Conservation (phyloP, 176 grass and related monocot species). For the Thalia dealbata region DNA sequence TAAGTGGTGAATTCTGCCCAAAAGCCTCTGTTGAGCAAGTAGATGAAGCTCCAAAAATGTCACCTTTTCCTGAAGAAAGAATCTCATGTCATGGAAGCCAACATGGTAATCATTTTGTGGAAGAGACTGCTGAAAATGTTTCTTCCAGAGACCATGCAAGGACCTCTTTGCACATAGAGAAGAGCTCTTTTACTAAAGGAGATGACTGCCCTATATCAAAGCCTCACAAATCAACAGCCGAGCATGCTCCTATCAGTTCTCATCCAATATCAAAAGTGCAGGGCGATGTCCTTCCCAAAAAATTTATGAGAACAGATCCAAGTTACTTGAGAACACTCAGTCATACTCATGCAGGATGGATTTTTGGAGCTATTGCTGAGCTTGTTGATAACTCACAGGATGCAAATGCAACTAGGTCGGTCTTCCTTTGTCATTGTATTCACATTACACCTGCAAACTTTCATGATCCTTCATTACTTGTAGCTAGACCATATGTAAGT, state of each 20-base stretch:
- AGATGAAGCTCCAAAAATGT: conserved; percentile 3
- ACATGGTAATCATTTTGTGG: conserved; percentile 15
- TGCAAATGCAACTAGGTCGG: conserved; percentile 61
- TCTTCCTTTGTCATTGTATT: background rate
- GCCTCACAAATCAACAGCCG: conserved; percentile 18
- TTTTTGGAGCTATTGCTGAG: conserved; percentile 89
- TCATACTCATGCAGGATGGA: conserved; percentile 77
- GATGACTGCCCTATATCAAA: conserved; percentile 9
- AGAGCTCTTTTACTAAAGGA: too few species aligned
- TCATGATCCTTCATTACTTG: background rate
- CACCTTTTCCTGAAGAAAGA: background rate
- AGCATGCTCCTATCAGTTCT: conserved; percentile 27
- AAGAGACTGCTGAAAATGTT: conserved; percentile 46
- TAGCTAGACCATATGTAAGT: background rate
- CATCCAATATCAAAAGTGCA: conserved; percentile 21
- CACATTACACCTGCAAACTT: background rate
- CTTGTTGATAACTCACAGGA: conserved; percentile 87
- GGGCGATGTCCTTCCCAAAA: conserved; percentile 30
- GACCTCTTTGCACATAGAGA: conserved; percentile 18
- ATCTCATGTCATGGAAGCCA: background rate
- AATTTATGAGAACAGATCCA: conserved; percentile 53
- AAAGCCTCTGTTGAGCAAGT: conserved; percentile 5
- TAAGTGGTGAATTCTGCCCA: background rate
- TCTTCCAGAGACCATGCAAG: conserved; percentile 13
- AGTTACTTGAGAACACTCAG: conserved; percentile 77